Percentiles rank a stretch among this genome's conserved stretches.
Conservation (phyloP, 2,329 filamentous ascomycete species). For the Penicillium sp. region DNA sequence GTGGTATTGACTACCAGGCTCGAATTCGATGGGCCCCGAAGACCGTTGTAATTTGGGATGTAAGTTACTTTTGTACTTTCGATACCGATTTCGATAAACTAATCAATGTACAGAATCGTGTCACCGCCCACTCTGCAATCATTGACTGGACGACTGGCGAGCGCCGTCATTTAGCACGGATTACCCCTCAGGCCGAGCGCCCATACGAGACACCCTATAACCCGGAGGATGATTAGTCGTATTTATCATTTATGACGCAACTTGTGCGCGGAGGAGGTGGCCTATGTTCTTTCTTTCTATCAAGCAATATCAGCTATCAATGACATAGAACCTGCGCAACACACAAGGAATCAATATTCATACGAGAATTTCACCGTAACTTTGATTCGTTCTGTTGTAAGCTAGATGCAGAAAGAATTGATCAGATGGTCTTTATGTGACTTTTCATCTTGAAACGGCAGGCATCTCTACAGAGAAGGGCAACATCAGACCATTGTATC, state of each 20-base stretch:
- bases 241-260: background rate
- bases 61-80: slow-evolving; percentile 20
- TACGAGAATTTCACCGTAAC: no score
- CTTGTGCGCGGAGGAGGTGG: background rate
- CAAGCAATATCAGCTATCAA: background rate
- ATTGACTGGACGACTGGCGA: slow-evolving; percentile 31
- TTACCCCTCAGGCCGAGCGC: slow-evolving; percentile 31
- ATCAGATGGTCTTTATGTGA: no score
- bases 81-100: background rate
- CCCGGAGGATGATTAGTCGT: background rate
- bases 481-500: no score
- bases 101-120: slow-evolving; percentile 31
- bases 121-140: slow-evolving; percentile 39
- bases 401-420: no score
- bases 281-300: background rate
- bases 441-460: no score
- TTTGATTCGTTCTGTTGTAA: no score
- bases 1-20: slow-evolving; percentile 26
- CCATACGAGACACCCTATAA: slow-evolving; percentile 25
- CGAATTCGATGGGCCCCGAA: slow-evolving; percentile 27
- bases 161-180: slow-evolving; percentile 30
- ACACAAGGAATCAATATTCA: background rate
- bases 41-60: slow-evolving; percentile 39
- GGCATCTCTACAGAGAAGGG: no score
- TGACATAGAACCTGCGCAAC: background rate